These are phyloP conservation scores for Erodium moschatum DNA, from an alignment of 441 rosid species.

Conservation along the genomic window DNA sequence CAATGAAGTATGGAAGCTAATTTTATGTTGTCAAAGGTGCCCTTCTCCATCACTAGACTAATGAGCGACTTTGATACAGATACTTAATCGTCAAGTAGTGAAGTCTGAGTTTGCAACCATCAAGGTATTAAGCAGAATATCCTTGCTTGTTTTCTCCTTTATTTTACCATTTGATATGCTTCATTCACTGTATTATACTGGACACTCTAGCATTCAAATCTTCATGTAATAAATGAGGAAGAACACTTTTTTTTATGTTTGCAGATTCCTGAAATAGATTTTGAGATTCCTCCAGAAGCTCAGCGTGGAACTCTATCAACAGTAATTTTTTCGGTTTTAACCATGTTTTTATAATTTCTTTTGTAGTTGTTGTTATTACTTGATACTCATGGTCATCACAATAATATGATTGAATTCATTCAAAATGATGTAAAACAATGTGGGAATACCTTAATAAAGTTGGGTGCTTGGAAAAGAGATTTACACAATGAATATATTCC, in stretches of 20 bases:
- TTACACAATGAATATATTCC: neutral
- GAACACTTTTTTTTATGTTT: constrained; percentile 12
- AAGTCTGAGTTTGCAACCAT: constrained; percentile 89
- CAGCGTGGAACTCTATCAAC: constrained; percentile 89
- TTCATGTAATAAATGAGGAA: neutral
- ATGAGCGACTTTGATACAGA: constrained; percentile 32
- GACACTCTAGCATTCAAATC: neutral
- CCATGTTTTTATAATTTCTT: neutral
- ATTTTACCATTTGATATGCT: neutral
- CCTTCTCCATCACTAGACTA: neutral
- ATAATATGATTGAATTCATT: neutral
- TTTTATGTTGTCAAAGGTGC: neutral
- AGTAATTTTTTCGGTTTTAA: constrained; percentile 34
- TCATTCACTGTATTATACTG: too few species aligned
- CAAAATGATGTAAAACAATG: neutral
- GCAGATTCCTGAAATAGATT: constrained; percentile 88
- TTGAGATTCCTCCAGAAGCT: constrained; percentile 96
- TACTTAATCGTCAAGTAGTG: constrained; percentile 65
- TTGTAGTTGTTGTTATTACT: neutral
- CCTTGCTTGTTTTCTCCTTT: neutral
- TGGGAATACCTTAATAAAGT: neutral
- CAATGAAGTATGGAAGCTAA: neutral
- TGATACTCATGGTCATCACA: neutral
- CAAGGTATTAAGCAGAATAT: constrained; percentile 34
- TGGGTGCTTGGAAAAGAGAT: neutral